Evolutionary conservation across 1,139 yeast genomes (phyloP).

Genomic region (Lodderomyces metapsilosis): DNA sequence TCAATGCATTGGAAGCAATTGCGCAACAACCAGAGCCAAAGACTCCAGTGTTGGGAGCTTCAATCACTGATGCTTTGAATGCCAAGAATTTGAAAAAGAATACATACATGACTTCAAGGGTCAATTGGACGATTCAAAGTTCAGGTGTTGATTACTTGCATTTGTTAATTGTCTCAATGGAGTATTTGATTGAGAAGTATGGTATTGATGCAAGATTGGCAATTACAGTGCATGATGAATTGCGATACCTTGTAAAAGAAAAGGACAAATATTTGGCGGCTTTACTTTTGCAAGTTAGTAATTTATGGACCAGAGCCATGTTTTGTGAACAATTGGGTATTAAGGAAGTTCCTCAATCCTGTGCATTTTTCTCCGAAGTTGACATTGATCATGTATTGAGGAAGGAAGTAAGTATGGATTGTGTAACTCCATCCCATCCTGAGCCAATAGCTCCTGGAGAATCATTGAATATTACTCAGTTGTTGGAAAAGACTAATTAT

Average conservation of each 20-base stretch:
- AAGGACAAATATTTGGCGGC: slow-evolving; percentile 76
- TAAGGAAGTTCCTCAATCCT: slow-evolving; percentile 84
- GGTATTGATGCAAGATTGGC: slow-evolving; percentile 74
- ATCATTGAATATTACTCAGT: slow-evolving; percentile 56
- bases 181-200: slow-evolving; percentile 66
- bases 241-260: slow-evolving; percentile 74
- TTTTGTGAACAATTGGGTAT: slow-evolving; percentile 93
- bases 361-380: slow-evolving; percentile 93
- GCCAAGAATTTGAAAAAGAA: slow-evolving; percentile 60
- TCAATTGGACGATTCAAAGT: slow-evolving; percentile 97
- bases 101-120: slow-evolving; percentile 82
- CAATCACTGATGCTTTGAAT: slow-evolving; percentile 83
- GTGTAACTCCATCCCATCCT: slow-evolving; percentile 87
- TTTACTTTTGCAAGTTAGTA: slow-evolving; percentile 80
- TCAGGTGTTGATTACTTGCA: slow-evolving; percentile 97
- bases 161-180: slow-evolving; percentile 82
- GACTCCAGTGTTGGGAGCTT: slow-evolving; percentile 92
- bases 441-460: slow-evolving; percentile 76
- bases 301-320: slow-evolving; percentile 95
- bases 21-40: slow-evolving; percentile 82
- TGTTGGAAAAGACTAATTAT: slow-evolving; percentile 39
- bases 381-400: slow-evolving; percentile 87
- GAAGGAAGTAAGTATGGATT: slow-evolving; percentile 84
- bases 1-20: slow-evolving; percentile 82
- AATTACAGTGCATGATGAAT: slow-evolving; percentile 93